These are phyloP conservation scores for Aspergillus baeticus DNA, from an alignment of 495 filamentous ascomycete species.

Conservation along the genomic window DNA sequence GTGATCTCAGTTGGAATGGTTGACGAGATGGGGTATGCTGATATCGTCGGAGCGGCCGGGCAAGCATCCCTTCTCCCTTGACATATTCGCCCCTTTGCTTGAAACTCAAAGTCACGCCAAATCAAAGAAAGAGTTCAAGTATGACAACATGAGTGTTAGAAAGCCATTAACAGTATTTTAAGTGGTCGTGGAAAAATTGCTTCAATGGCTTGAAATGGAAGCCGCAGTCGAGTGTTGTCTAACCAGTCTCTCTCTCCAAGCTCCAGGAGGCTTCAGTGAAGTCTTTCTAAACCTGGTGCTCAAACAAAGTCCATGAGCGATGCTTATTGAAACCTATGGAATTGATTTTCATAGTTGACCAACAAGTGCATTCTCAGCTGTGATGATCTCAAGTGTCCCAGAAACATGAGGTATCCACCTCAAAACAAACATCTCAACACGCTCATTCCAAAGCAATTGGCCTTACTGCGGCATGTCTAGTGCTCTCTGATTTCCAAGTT, in stretches of 20 bases:
- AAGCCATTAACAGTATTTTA: not conserved
- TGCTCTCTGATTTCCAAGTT: not conserved
- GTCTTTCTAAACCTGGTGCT: too few species aligned
- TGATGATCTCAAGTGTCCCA: conserved; percentile 12
- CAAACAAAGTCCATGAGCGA: too few species aligned
- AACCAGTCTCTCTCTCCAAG: not conserved
- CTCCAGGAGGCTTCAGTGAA: too few species aligned
- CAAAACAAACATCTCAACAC: conserved; percentile 21
- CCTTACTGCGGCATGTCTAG: conserved; percentile 15
- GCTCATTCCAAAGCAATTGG: conserved; percentile 17
- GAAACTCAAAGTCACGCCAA: not conserved
- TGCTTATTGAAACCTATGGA: not conserved
- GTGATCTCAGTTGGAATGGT: conserved; percentile 9
- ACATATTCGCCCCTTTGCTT: conserved; percentile 14
- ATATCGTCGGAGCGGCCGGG: not conserved
- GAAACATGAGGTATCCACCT: conserved; percentile 18
- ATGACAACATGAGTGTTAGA: too few species aligned
- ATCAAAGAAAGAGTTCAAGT: not conserved
- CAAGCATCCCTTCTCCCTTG: conserved; percentile 18
- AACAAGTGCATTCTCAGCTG: conserved; percentile 11
- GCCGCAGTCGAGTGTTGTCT: not conserved
- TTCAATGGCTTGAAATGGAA: not conserved
- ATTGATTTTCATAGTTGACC: conserved; percentile 6
- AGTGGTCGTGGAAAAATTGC: not conserved
- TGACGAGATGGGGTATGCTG: not conserved